Evolutionary conservation across 148 eudicot species (phyloP).

Genomic region (Limonium bicolor): DNA sequence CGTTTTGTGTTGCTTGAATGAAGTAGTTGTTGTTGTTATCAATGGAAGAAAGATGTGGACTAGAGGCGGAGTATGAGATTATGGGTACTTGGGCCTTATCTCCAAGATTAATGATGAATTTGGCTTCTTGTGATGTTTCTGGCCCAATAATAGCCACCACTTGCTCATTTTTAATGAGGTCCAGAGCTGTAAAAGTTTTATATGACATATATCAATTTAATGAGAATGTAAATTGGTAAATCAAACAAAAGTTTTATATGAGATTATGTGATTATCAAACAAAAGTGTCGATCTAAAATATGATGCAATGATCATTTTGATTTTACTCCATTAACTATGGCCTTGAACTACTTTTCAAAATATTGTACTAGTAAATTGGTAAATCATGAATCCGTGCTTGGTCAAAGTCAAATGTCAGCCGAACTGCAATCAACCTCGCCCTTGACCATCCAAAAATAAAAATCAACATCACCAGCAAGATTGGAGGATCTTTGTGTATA

Average conservation of each 20-base stretch:
- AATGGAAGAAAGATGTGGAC: constrained; percentile 31
- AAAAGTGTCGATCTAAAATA: background rate
- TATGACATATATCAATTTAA: background rate
- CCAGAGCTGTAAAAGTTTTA: constrained; percentile 24
- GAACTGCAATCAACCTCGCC: background rate
- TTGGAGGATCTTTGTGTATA: too few relatives aligned
- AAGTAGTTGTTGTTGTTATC: constrained; percentile 53
- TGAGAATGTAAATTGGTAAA: too few relatives aligned
- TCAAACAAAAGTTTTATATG: background rate
- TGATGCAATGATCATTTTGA: too few relatives aligned
- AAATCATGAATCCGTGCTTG: background rate
- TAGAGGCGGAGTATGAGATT: constrained; percentile 38
- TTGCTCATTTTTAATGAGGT: constrained; percentile 31
- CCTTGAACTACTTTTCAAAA: background rate
- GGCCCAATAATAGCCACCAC: constrained; percentile 51
- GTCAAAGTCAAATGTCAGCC: background rate
- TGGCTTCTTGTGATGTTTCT: constrained; percentile 36
- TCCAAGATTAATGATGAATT: constrained; percentile 36
- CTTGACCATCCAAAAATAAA: background rate
- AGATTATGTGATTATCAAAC: background rate
- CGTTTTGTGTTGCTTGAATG: constrained; percentile 27
- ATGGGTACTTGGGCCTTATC: constrained; percentile 40
- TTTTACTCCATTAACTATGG: background rate
- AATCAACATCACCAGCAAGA: too few relatives aligned
- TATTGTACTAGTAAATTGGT: too few relatives aligned